Conservation (phyloP, 495 filamentous ascomycete genomes). For the Penicillium paradoxum region DNA sequence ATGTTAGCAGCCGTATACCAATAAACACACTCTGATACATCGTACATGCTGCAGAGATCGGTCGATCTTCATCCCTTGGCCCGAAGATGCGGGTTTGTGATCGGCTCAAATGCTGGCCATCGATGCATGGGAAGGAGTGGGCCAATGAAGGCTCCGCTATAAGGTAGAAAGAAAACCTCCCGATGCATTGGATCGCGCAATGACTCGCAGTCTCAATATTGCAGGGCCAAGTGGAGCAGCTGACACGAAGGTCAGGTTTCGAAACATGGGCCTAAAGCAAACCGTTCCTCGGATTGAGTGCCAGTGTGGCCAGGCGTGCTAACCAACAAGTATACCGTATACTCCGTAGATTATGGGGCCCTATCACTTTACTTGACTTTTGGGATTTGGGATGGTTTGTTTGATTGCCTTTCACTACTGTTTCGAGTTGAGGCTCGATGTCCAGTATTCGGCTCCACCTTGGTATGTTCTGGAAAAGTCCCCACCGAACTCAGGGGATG, state of each 20-base stretch:
- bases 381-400: not conserved
- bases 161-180: not conserved
- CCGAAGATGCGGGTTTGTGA: slow-evolving; percentile 22
- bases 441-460: not conserved
- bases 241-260: not conserved
- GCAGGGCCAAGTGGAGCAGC: slow-evolving; percentile 22
- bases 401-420: not conserved
- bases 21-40: not conserved
- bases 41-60: slow-evolving; percentile 9
- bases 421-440: not conserved
- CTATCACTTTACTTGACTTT: not conserved
- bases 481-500: slow-evolving; percentile 5
- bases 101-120: slow-evolving; percentile 23
- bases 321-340: not conserved
- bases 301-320: not conserved
- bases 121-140: slow-evolving; percentile 16
- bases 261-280: slow-evolving; percentile 2
- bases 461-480: slow-evolving; percentile 8
- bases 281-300: slow-evolving; percentile 4
- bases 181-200: slow-evolving; percentile 15
- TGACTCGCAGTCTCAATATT: slow-evolving; percentile 25
- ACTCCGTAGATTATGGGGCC: not conserved
- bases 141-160: slow-evolving; percentile 9
- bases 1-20: too few species aligned
- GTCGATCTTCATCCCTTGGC: slow-evolving; percentile 12